A percentile compares a stretch with the other conserved stretches of the same genome.
phyloP scores from a whole-genome alignment of 202 grass and related monocot genomes.

The Zoysia matrella region DNA sequence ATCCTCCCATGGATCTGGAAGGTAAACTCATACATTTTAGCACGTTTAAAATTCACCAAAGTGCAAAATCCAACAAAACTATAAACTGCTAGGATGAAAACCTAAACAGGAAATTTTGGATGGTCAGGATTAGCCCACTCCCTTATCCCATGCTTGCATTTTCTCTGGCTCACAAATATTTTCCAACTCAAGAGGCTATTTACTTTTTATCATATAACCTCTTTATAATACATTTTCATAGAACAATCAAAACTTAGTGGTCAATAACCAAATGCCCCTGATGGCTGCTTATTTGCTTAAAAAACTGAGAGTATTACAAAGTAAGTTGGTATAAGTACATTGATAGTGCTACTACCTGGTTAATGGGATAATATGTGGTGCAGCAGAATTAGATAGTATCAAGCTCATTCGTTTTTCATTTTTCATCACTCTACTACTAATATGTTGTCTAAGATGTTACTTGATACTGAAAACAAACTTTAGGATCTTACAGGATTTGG shows the following conservation, averaged over 20 bases:
- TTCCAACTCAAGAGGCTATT: conserved; percentile 1
- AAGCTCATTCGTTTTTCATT: conserved; percentile 2
- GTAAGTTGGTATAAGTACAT: conserved; percentile 19
- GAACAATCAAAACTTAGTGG: not conserved
- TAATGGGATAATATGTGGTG: not conserved
- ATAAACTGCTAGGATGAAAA: conserved; percentile 15
- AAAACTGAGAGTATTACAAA: conserved; percentile 10
- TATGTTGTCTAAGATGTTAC: conserved; percentile 19
- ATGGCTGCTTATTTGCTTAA: not conserved
- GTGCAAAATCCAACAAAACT: conserved; percentile 20
- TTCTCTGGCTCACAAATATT: not conserved
- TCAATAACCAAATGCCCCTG: conserved; percentile 11
- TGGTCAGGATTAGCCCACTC: not conserved
- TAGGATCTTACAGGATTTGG: conserved; percentile 88
- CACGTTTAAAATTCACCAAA: conserved; percentile 6
- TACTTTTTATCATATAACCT: conserved; percentile 1
- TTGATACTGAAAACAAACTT: conserved; percentile 19
- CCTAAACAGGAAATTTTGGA: not conserved
- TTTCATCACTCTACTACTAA: conserved; percentile 25
- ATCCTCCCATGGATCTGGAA: conserved; percentile 21
- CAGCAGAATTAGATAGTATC: conserved; percentile 11
- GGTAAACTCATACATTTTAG: conserved; percentile 21
- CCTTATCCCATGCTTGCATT: not conserved
- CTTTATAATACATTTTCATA: conserved; percentile 26
- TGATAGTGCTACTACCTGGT: conserved; percentile 1